phyloP scores from a whole-genome alignment of 2,329 filamentous ascomycete species.

The Ceratocystis eucalypticola region DNA sequence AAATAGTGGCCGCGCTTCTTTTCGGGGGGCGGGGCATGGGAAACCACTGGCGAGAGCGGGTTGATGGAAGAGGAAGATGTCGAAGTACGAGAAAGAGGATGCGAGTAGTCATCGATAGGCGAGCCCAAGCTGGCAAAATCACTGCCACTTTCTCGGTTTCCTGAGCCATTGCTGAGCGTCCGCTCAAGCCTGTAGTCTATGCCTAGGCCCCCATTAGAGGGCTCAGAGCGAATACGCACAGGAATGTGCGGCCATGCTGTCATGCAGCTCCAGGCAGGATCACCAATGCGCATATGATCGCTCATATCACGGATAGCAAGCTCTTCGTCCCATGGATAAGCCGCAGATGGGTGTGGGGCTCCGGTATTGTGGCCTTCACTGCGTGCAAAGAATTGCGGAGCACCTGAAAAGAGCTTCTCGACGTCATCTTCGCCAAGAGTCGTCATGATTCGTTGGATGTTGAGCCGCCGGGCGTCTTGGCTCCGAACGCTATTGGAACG shows the following conservation, averaged over 20 bases:
- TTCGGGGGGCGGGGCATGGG: slow-evolving; percentile 25
- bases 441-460: slow-evolving; percentile 45
- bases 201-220: neutral
- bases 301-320: slow-evolving; percentile 48
- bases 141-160: slow-evolving; percentile 25
- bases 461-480: slow-evolving; percentile 35
- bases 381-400: slow-evolving; percentile 55
- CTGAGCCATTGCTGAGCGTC: slow-evolving; percentile 9
- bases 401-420: slow-evolving; percentile 61
- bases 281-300: slow-evolving; percentile 50
- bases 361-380: slow-evolving; percentile 46
- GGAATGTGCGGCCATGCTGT: slow-evolving; percentile 52
- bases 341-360: slow-evolving; percentile 48
- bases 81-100: slow-evolving; percentile 16
- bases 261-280: slow-evolving; percentile 48
- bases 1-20: slow-evolving; percentile 44
- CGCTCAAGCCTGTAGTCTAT: slow-evolving; percentile 8
- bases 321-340: slow-evolving; percentile 54
- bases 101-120: slow-evolving; percentile 10
- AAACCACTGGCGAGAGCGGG: slow-evolving; percentile 22
- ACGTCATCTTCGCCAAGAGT: slow-evolving; percentile 46
- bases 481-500: slow-evolving; percentile 26
- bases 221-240: slow-evolving; percentile 7
- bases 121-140: slow-evolving; percentile 13
- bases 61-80: slow-evolving; percentile 28